These are phyloP conservation scores for Clonostachys chloroleuca DNA, from an alignment of 2,329 filamentous ascomycete species.

Conservation along the genomic window DNA sequence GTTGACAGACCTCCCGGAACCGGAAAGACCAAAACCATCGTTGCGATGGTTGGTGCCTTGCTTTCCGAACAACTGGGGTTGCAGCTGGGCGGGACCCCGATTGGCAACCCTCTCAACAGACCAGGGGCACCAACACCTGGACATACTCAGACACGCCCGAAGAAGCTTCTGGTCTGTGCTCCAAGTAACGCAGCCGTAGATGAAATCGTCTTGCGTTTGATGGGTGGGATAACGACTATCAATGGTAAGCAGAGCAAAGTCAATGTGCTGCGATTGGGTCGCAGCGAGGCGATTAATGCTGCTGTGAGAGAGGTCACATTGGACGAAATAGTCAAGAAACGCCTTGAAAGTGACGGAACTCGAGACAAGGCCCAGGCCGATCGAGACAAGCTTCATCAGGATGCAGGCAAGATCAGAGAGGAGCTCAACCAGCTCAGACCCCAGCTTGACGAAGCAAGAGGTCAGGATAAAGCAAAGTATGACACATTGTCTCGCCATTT, in stretches of 20 bases:
- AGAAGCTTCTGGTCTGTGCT: slow-evolving; percentile 94
- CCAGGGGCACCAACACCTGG: slow-evolving; percentile 20
- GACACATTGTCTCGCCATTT: slow-evolving; percentile 69
- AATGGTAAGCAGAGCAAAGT: slow-evolving; percentile 70
- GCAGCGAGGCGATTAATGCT: slow-evolving; percentile 87
- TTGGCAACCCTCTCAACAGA: slow-evolving; percentile 11
- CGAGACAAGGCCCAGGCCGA: slow-evolving; percentile 52
- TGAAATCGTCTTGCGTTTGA: slow-evolving; percentile 89
- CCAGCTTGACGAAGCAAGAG: slow-evolving; percentile 64
- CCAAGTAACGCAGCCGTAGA: slow-evolving; percentile 98
- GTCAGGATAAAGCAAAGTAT: slow-evolving; percentile 39
- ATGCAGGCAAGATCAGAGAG: slow-evolving; percentile 69
- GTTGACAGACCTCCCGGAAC: slow-evolving; percentile 69
- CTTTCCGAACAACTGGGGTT: slow-evolving; percentile 25
- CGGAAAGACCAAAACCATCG: slow-evolving; percentile 97
- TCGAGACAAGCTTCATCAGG: slow-evolving; percentile 56
- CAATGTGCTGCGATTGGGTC: slow-evolving; percentile 84
- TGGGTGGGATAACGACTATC: slow-evolving; percentile 75
- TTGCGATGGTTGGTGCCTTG: slow-evolving; percentile 89
- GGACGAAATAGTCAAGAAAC: slow-evolving; percentile 81
- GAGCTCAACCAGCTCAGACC: slow-evolving; percentile 68
- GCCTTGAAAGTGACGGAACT: slow-evolving; percentile 57
- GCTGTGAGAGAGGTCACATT: slow-evolving; percentile 88
- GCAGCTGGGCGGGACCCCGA: neutral
- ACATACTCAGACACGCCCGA: slow-evolving; percentile 33